Evolutionary conservation across 2,329 filamentous ascomycete genomes (phyloP), one percentile per base, ranked within the genome.

Genomic region (Xylaria hypoxylon): DNA sequence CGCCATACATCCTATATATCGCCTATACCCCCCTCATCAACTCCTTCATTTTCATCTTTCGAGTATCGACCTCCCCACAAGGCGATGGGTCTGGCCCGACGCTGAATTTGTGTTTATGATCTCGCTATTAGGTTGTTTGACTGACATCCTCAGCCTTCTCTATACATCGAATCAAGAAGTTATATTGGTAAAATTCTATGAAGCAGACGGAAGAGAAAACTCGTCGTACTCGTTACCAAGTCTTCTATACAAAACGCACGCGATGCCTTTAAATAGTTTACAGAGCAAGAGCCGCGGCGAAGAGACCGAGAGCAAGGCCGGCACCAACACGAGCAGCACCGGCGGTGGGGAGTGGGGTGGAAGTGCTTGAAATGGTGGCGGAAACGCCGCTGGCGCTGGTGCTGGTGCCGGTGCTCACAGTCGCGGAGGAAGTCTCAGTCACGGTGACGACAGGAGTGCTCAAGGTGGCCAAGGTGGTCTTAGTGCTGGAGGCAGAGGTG

Each of bases 201-300:
- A 58, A 44, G 52, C 31, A 59, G 28, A 56, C 17, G 19, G n/a
- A 17, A 42, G 24, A 24, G 11, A 31, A 10, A 35, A 17, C 40
- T 48, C 47, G n/a, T 63, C 19, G 35, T 48, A 15, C 19, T 57
- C 17, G 10, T 52, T 24, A 48, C 45, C 13, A 61, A 31, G 8
- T 56, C 40, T 38, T 26, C 48, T 45, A 17, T 52, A 51, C 50
- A 60, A 51, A 67, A 51, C 22, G 58, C 19, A 38, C 59, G 28
- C 33, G n/a, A 53, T 66, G 47, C 48, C 24, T 8, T 48, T 44
- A 26, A 42, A 8, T 8, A 47, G 15, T 59, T 64, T 62, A 57
- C 52, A 70, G 33, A 53, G 61, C 82, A 81, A 85, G 76, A 19
- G 31, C 61, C 1, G 84, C 76, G 73, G 80, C 81, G 57, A 84